Evolutionary conservation across 331 rosid species (phyloP).

Genomic region (Ulmus americana): DNA sequence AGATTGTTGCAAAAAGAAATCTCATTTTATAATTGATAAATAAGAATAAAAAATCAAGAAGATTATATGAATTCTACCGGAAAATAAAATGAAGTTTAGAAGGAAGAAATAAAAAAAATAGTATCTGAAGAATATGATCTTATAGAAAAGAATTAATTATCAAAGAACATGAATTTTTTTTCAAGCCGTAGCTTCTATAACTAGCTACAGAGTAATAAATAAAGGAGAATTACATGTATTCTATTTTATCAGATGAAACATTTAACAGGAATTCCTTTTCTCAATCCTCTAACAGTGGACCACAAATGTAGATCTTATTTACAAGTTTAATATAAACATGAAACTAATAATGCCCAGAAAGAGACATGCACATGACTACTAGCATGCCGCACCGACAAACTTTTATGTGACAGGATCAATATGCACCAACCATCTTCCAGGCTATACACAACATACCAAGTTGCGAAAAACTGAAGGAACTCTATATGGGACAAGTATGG

Average conservation of each 20-base stretch:
- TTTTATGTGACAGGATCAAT: neutral
- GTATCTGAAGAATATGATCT: neutral
- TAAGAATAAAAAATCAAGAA: neutral
- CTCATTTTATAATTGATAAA: slow-evolving; percentile 3
- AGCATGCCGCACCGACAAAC: neutral
- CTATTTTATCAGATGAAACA: neutral
- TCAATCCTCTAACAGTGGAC: neutral
- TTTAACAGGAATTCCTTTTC: neutral
- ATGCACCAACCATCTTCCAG: neutral
- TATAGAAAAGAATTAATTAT: neutral
- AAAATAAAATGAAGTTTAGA: neutral
- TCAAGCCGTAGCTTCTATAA: neutral
- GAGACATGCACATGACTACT: neutral
- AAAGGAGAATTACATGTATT: neutral
- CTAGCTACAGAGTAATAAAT: neutral
- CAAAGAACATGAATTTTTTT: neutral
- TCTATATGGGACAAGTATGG: neutral
- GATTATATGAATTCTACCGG: neutral
- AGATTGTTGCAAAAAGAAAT: slow-evolving; percentile 18
- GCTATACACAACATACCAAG: neutral
- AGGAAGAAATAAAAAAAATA: neutral
- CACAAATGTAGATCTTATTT: slow-evolving; percentile 1
- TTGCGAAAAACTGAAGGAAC: neutral
- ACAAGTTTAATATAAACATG: neutral
- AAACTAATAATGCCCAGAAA: slow-evolving; percentile 9